phyloP scores from a whole-genome alignment of 352 stramenopile genomes.

The Pythium rishiriense region DNA sequence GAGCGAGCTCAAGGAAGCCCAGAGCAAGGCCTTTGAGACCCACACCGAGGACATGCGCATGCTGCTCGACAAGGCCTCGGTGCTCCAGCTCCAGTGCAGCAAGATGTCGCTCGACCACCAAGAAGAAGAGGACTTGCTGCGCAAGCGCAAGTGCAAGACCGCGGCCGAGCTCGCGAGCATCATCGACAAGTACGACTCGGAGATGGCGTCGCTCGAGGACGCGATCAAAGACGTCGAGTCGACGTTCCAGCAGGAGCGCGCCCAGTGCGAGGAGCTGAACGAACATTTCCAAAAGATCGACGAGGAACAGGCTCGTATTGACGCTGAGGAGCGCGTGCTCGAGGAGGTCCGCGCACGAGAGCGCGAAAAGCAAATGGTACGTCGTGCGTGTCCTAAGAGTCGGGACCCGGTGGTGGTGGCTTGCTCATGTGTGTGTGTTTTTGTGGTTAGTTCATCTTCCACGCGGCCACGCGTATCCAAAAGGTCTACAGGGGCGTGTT shows the following conservation, averaged over 20 bases:
- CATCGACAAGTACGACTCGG: constrained; percentile 77
- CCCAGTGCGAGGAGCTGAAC: constrained; percentile 68
- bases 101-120: constrained; percentile 85
- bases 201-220: constrained; percentile 65
- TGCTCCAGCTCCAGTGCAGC: constrained; percentile 50
- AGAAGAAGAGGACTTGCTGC: constrained; percentile 74
- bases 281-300: constrained; percentile 89
- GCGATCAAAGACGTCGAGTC: constrained; percentile 52
- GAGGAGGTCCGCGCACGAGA: constrained; percentile 69
- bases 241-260: constrained; percentile 46
- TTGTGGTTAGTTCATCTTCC: constrained; percentile 52
- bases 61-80: constrained; percentile 53
- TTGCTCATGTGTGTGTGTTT: background rate
- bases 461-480: constrained; percentile 76
- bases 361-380: constrained; percentile 72
- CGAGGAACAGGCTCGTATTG: constrained; percentile 83
- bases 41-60: constrained; percentile 81
- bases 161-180: constrained; percentile 65
- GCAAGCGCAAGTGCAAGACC: constrained; percentile 84
- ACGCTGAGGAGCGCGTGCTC: constrained; percentile 74
- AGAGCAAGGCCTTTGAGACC: constrained; percentile 71
- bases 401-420: too few species aligned
- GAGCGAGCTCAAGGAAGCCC: constrained; percentile 69
- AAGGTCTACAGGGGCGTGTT: constrained; percentile 78
- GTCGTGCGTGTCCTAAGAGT: background rate